Conservation (phyloP, 441 rosid genomes). For the Metrosideros polymorpha region DNA sequence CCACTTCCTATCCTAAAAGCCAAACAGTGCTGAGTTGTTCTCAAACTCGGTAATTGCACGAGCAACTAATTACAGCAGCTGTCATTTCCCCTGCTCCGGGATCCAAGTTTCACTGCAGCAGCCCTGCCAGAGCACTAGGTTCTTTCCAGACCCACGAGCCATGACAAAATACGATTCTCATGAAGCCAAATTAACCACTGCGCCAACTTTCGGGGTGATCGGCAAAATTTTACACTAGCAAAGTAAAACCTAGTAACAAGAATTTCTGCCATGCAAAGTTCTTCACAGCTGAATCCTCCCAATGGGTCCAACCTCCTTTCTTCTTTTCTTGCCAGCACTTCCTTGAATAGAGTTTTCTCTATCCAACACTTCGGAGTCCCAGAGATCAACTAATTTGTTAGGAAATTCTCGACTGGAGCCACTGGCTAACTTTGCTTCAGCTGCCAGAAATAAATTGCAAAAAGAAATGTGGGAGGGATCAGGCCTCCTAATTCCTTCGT, state of each 20-base stretch:
- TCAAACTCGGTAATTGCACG: not conserved
- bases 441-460: not conserved
- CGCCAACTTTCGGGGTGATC: not conserved
- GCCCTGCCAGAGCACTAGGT: not conserved
- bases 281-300: not conserved
- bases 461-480: not conserved
- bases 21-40: not conserved
- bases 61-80: not conserved
- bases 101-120: not conserved
- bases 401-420: not conserved
- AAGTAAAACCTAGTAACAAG: not conserved
- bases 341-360: not conserved
- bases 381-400: not conserved
- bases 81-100: not conserved
- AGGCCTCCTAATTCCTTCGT: slow-evolving; percentile 24
- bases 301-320: not conserved
- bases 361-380: not conserved
- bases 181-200: not conserved
- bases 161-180: not conserved
- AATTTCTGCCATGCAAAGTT: not conserved
- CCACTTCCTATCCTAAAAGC: not conserved
- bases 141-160: not conserved
- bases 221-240: not conserved
- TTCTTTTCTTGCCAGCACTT: not conserved
- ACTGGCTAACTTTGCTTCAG: not conserved